Percentiles rank a stretch among this genome's conserved stretches.
phyloP scores from a whole-genome alignment of 306 rosid genomes.

The Prunus salicina region DNA sequence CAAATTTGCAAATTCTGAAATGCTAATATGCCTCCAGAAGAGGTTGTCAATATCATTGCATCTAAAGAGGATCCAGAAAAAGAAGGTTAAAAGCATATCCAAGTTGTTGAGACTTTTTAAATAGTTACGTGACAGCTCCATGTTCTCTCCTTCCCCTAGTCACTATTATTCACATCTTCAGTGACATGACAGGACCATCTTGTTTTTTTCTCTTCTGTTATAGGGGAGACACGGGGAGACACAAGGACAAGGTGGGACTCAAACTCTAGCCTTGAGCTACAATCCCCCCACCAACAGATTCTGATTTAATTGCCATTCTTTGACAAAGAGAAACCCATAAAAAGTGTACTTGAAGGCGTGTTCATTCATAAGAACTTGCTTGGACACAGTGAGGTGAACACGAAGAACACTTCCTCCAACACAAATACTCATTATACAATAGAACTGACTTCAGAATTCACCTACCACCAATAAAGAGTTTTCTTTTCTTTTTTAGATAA shows the following conservation, averaged over 20 bases:
- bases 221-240: no score
- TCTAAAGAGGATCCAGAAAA: neutral
- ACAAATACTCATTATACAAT: neutral
- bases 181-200: neutral
- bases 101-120: neutral
- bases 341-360: neutral
- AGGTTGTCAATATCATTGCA: neutral
- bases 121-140: neutral
- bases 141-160: neutral
- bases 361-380: neutral
- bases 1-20: neutral
- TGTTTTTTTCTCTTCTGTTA: neutral
- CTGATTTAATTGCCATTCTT: neutral
- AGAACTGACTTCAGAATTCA: neutral
- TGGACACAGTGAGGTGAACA: neutral
- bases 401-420: neutral
- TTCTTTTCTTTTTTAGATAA: neutral
- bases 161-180: neutral
- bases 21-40: neutral
- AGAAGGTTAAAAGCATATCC: neutral
- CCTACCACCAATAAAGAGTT: neutral
- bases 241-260: no score
- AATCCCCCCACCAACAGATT: neutral
- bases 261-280: no score
- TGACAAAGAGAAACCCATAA: neutral